Evolutionary conservation across 2,329 filamentous ascomycete genomes (phyloP).

Genomic region (Botryotinia narcissicola): DNA sequence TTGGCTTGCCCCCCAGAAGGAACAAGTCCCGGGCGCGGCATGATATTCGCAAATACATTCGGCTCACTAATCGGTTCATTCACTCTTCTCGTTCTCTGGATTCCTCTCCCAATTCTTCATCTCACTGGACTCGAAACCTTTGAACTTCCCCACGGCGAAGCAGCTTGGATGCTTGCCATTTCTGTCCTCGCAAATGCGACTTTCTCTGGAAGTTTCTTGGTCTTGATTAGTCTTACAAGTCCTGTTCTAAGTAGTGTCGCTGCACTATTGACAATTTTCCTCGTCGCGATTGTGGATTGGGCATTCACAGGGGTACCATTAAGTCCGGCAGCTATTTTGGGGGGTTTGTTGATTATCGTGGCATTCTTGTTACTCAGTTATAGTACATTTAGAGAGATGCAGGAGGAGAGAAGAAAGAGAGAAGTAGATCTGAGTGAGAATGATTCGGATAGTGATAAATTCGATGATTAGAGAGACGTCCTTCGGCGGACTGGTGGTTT

Average conservation of each 20-base stretch:
- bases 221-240: conserved; percentile 87
- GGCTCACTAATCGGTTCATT: conserved; percentile 84
- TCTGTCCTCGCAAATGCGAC: conserved; percentile 84
- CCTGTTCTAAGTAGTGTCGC: conserved; percentile 92
- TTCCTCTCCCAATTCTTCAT: conserved; percentile 84
- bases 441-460: conserved; percentile 46
- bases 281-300: conserved; percentile 92
- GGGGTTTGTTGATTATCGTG: conserved; percentile 82
- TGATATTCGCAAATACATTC: conserved; percentile 93
- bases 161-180: conserved; percentile 75
- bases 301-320: conserved; percentile 75
- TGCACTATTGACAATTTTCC: conserved; percentile 91
- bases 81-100: conserved; percentile 84
- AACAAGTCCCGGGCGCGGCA: conserved; percentile 77
- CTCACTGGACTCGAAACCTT: conserved; percentile 76
- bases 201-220: conserved; percentile 90
- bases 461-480: conserved; percentile 35
- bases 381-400: conserved; percentile 92
- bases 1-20: conserved; percentile 91
- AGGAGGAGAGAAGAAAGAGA: conserved; percentile 70
- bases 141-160: conserved; percentile 72
- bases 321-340: conserved; percentile 70
- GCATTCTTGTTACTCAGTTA: conserved; percentile 86
- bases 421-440: conserved; percentile 40
- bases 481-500: background rate